Evolutionary conservation across 139 green algal genomes (phyloP).

Genomic region (Yamagishiella unicocca): DNA sequence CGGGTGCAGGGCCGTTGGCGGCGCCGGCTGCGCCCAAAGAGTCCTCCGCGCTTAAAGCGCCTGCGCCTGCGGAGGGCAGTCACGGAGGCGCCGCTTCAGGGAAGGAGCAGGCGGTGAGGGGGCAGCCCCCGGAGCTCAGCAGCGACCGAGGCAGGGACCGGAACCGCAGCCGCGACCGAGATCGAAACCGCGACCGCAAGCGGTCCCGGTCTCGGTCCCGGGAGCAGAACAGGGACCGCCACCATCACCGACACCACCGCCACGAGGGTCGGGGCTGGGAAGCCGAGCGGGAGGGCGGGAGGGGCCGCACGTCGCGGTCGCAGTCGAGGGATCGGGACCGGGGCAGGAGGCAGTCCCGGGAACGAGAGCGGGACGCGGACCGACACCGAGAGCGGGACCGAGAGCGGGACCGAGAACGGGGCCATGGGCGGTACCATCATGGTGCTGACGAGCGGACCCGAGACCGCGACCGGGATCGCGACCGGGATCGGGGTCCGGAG

Average conservation of each 20-base stretch:
- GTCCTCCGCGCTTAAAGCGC: no score
- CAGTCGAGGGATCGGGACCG: neutral
- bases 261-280: neutral
- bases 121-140: no score
- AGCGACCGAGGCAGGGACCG: neutral
- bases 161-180: neutral
- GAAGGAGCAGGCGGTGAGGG: neutral
- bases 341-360: neutral
- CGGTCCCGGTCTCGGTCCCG: neutral
- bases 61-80: no score
- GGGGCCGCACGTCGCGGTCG: no score
- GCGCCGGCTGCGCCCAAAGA: no score
- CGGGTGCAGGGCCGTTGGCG: no score
- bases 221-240: neutral
- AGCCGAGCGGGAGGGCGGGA: neutral
- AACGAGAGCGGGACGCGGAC: neutral
- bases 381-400: neutral
- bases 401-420: neutral
- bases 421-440: no score
- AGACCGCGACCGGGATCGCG: neutral
- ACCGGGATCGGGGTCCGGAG: neutral
- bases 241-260: neutral
- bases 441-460: neutral
- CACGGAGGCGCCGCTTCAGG: neutral
- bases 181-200: neutral